Base-by-base conservation (phyloP, 2,329 filamentous ascomycete genomes). In the Macrophomina tecta region DNA sequence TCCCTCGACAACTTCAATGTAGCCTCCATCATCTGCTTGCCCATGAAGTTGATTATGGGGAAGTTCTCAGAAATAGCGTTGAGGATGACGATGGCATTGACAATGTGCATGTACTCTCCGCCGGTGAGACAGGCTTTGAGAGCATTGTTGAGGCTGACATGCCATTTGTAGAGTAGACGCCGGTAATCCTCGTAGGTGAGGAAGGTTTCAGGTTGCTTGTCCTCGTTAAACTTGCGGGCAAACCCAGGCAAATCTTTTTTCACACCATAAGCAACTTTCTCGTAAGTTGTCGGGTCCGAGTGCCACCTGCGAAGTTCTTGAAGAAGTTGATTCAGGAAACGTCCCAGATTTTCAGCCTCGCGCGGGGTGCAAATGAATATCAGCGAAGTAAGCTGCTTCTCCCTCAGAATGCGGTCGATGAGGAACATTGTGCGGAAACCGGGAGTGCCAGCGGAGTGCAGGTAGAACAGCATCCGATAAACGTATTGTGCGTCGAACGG, bases 81-180 rank as follows among this genome's bases (percentile, higher is more conserved):
- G 68, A 99, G 84, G 4, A 98, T 85, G 67, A 91, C 95, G 71
- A 98, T 96, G 52, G 93, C 93, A 76, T 99, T 99, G 65, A 94
- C 90, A 75, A 98, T 97, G 77, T 97, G 94, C 91, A 97, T 97
- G 87, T 95, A 99, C 79, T 98, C 94, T 38, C 87, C 89, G 34
- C 90, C 90, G 18, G 88, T 88, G 55, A 99, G 84, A 76, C 94
- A 97, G 45, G 86, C 86, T 76, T 93, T 94, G 65, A 99, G 82
- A 2, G 94, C 92, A 60, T 83, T 87, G 72, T 91, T 91, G 51
- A 99, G 82, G 69, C 91, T 89, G 72, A 90, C 89, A 78, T 99
- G 96, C 93, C 94, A 98, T 72, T 92, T 91, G 82, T 91, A 95
- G 38, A 97, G 83, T 63, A 96, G 82, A 71, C 92, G 90, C 60